Percentiles rank a stretch among this genome's conserved stretches.
phyloP scores from a whole-genome alignment of 495 filamentous ascomycete genomes.

The Annulohypoxylon stygium region DNA sequence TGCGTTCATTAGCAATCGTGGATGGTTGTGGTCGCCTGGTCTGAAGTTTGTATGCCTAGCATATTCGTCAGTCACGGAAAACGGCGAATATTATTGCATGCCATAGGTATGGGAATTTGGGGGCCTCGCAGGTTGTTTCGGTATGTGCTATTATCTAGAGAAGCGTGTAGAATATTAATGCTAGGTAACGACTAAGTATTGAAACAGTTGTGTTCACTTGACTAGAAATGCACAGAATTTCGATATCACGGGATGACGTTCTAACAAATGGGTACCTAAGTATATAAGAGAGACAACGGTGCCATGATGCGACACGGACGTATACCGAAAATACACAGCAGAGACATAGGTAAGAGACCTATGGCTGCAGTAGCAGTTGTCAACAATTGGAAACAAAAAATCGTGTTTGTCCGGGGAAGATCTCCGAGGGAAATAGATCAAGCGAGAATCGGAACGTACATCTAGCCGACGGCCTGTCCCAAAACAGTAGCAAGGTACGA shows the following conservation, averaged over 20 bases:
- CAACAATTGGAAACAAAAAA: neutral
- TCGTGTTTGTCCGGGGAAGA: neutral
- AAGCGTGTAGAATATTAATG: conserved; percentile 4
- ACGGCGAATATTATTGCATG: conserved; percentile 12
- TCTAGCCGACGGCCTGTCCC: conserved; percentile 26
- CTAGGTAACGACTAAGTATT: neutral
- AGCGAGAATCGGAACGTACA: conserved; percentile 17
- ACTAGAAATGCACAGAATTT: neutral
- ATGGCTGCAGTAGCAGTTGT: neutral
- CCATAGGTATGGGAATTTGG: conserved; percentile 14
- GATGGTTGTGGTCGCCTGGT: conserved; percentile 1
- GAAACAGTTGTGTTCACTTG: neutral
- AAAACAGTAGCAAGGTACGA: conserved; percentile 19
- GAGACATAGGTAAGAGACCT: neutral
- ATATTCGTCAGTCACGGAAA: neutral
- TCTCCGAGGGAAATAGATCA: neutral
- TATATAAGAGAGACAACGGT: neutral
- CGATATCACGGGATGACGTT: neutral
- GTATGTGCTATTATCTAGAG: neutral
- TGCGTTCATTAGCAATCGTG: neutral
- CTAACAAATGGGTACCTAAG: neutral
- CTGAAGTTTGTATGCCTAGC: neutral
- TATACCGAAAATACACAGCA: neutral
- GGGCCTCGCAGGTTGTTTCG: conserved; percentile 10
- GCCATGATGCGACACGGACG: neutral